These are phyloP conservation scores for Phytophthora constricta DNA, from an alignment of 352 stramenopile species.

Conservation along the genomic window DNA sequence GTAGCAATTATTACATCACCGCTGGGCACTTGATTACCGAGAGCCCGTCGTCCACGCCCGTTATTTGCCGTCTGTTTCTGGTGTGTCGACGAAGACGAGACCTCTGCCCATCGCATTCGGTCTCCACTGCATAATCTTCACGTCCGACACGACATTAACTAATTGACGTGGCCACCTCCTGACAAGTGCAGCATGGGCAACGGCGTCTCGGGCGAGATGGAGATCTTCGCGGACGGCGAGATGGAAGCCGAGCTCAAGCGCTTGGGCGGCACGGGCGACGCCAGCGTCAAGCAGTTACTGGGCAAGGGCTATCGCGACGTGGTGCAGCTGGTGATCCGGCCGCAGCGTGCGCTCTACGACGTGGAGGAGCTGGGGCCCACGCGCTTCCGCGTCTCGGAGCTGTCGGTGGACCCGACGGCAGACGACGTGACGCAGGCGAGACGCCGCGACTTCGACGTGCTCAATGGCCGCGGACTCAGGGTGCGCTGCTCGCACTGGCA, in stretches of 20 bases:
- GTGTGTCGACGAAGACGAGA: too few species aligned
- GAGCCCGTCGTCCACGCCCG: too few species aligned
- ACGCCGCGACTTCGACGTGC: slow-evolving; percentile 66
- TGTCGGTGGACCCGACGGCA: slow-evolving; percentile 24
- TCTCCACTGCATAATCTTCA: not conserved
- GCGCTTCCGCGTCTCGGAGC: slow-evolving; percentile 49
- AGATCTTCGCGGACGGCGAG: slow-evolving; percentile 85
- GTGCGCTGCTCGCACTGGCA: slow-evolving; percentile 83
- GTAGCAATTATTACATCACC: too few species aligned
- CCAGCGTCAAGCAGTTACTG: slow-evolving; percentile 78
- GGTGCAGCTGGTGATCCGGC: slow-evolving; percentile 78
- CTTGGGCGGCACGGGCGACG: slow-evolving; percentile 64
- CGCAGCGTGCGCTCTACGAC: slow-evolving; percentile 63
- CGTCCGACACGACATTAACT: not conserved
- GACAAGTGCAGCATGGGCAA: too few species aligned
- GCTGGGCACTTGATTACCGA: too few species aligned
- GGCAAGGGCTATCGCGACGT: slow-evolving; percentile 80
- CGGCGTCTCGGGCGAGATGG: slow-evolving; percentile 73
- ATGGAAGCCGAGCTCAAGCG: slow-evolving; percentile 76
- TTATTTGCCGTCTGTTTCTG: too few species aligned
- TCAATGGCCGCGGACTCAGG: slow-evolving; percentile 74
- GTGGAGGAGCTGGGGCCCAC: slow-evolving; percentile 53
- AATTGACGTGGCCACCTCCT: too few species aligned
- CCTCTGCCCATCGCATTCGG: too few species aligned
- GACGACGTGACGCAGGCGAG: slow-evolving; percentile 32